Percentiles rank a stretch among this genome's conserved stretches.
Conservation (phyloP, 495 filamentous ascomycete species). For the Thozetella sp. region DNA sequence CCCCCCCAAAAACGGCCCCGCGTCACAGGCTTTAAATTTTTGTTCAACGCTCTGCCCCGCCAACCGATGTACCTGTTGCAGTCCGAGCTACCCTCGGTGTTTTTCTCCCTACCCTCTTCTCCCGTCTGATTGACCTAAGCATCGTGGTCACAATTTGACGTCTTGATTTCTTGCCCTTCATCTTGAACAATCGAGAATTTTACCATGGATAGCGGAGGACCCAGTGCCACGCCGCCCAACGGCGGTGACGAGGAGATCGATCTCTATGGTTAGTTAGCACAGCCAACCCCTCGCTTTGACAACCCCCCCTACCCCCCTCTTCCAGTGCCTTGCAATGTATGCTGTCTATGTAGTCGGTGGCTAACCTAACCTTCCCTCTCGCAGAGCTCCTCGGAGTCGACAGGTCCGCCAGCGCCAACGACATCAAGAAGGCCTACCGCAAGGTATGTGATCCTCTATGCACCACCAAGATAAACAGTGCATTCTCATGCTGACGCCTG, state of each 20-base stretch:
- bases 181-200: slow-evolving; percentile 9
- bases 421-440: slow-evolving; percentile 97
- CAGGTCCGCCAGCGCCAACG: slow-evolving; percentile 69
- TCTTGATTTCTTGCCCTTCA: slow-evolving; percentile 14
- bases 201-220: slow-evolving; percentile 34
- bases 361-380: slow-evolving; percentile 8
- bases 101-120: slow-evolving; percentile 4
- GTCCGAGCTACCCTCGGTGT: not conserved
- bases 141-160: too few species aligned
- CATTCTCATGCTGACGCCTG: slow-evolving; percentile 15
- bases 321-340: too few species aligned
- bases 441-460: slow-evolving; percentile 60
- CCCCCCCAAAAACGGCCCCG: not conserved
- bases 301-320: not conserved
- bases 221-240: slow-evolving; percentile 20
- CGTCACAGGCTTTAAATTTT: slow-evolving; percentile 2
- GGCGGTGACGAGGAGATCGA: slow-evolving; percentile 53
- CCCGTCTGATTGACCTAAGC: too few species aligned
- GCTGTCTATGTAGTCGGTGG: too few species aligned
- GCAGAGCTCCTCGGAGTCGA: slow-evolving; percentile 76
- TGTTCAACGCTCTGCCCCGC: slow-evolving; percentile 21
- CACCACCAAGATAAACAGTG: slow-evolving; percentile 2
- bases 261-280: slow-evolving; percentile 62
- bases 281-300: not conserved
- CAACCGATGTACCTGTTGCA: slow-evolving; percentile 7